Evolutionary conservation across 192 early-diverging fungal genomes (phyloP).

Genomic region (Kappamyces sp.): DNA sequence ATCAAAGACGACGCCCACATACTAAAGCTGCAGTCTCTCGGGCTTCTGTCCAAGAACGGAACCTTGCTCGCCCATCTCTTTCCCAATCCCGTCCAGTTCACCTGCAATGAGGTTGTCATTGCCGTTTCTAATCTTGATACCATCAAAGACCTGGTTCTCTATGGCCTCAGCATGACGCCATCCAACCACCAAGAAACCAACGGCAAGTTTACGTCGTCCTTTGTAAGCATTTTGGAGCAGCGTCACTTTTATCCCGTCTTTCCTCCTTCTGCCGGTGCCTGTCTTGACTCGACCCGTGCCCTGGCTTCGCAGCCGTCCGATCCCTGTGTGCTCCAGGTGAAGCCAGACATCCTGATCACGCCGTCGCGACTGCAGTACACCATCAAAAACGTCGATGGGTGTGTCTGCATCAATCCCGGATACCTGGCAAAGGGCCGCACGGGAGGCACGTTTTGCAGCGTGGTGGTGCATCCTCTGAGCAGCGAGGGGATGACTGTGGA

Average conservation of each 20-base stretch:
- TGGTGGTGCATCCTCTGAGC: constrained; percentile 64
- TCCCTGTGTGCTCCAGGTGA: constrained; percentile 41
- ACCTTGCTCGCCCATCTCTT: constrained; percentile 25
- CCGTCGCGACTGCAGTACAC: constrained; percentile 69
- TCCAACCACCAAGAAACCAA: background rate
- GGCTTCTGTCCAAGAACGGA: constrained; percentile 22
- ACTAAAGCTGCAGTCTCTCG: constrained; percentile 19
- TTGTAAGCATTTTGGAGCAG: constrained; percentile 74
- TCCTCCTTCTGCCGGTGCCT: constrained; percentile 45
- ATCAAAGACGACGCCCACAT: constrained; percentile 16
- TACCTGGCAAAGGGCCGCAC: constrained; percentile 58
- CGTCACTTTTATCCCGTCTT: constrained; percentile 83
- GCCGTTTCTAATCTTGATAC: constrained; percentile 72
- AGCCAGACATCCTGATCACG: constrained; percentile 80
- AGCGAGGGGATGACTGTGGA: constrained; percentile 8
- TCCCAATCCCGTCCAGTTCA: constrained; percentile 79
- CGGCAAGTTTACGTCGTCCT: constrained; percentile 53
- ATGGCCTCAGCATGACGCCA: constrained; percentile 9
- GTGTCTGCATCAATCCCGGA: constrained; percentile 81
- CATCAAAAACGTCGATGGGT: constrained; percentile 67
- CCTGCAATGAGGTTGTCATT: constrained; percentile 77
- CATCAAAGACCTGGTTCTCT: constrained; percentile 51
- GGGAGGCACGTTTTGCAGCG: constrained; percentile 76
- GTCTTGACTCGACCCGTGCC: constrained; percentile 29
- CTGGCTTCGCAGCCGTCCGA: constrained; percentile 30